Evolutionary conservation across 2,329 filamentous ascomycete genomes (phyloP).

Genomic region (Pseudogymnoascus destructans): DNA sequence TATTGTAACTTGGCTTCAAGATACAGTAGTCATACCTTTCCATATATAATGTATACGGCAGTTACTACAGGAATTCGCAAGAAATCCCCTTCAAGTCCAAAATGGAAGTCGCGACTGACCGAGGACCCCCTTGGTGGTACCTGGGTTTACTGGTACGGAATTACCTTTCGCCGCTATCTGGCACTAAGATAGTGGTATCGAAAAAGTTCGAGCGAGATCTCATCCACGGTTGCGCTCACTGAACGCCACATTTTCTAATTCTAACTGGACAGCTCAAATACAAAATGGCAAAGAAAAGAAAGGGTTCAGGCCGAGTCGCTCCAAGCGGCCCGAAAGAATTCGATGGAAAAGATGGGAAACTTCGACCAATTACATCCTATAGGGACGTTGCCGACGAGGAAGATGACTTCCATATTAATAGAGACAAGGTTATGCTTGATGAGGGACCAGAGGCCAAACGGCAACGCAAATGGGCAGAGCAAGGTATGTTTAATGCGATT

Average conservation of each 20-base stretch:
- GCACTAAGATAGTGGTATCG: slow-evolving; percentile 12
- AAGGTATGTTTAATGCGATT: slow-evolving; percentile 33
- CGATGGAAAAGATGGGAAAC: slow-evolving; percentile 45
- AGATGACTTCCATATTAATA: slow-evolving; percentile 81
- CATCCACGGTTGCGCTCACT: background rate
- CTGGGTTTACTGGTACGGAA: background rate
- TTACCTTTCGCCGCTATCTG: background rate
- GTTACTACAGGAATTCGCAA: background rate
- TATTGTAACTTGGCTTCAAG: background rate
- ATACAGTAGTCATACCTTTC: background rate
- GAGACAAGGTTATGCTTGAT: slow-evolving; percentile 76
- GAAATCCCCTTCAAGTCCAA: background rate
- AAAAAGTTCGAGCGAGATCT: slow-evolving; percentile 11
- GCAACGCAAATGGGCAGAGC: slow-evolving; percentile 54
- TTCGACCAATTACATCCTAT: slow-evolving; percentile 48
- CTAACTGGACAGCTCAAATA: slow-evolving; percentile 2
- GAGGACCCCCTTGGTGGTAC: background rate
- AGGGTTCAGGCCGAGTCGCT: slow-evolving; percentile 42
- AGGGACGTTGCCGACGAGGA: slow-evolving; percentile 87
- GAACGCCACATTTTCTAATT: slow-evolving; percentile 8
- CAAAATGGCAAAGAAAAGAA: slow-evolving; percentile 56
- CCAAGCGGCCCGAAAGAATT: slow-evolving; percentile 41
- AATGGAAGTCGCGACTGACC: background rate
- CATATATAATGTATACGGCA: background rate
- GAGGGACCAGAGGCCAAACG: slow-evolving; percentile 70